Percentiles rank a stretch among this genome's conserved stretches.
These are phyloP conservation scores for Rhodotorula taiwanensis DNA, from an alignment of 768 basidiomycete genomes.

Conservation along the genomic window DNA sequence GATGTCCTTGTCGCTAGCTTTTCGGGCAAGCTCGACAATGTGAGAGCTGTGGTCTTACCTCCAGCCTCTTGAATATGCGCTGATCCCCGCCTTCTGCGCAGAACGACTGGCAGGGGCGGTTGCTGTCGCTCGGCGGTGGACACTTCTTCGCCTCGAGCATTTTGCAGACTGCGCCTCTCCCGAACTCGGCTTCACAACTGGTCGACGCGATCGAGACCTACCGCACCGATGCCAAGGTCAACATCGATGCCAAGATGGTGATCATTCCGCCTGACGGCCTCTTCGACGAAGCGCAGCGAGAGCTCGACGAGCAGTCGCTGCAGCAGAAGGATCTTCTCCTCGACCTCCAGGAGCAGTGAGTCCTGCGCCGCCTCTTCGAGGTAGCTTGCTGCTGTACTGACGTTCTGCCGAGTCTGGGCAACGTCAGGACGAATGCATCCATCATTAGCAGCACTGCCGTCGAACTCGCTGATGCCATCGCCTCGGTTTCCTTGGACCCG, in stretches of 20 bases:
- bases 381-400: no score
- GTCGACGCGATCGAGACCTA: conserved; percentile 2
- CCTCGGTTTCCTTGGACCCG: background rate
- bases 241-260: background rate
- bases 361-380: background rate
- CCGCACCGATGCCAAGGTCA: background rate
- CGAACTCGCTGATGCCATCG: conserved; percentile 12
- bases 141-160: background rate
- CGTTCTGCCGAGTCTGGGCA: no score
- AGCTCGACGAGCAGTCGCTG: background rate
- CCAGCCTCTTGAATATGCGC: background rate
- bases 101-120: no score
- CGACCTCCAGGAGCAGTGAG: background rate
- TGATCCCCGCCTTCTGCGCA: no score
- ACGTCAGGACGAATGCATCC: no score
- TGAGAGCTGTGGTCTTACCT: background rate
- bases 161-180: background rate
- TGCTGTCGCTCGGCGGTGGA: conserved; percentile 7
- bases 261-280: background rate
- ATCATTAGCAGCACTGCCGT: no score
- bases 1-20: conserved; percentile 14
- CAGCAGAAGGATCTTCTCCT: background rate
- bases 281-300: background rate
- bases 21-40: background rate
- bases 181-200: background rate